These are phyloP conservation scores for Friedmanniomyces endolithicus DNA, from an alignment of 495 filamentous ascomycete genomes.

Conservation along the genomic window DNA sequence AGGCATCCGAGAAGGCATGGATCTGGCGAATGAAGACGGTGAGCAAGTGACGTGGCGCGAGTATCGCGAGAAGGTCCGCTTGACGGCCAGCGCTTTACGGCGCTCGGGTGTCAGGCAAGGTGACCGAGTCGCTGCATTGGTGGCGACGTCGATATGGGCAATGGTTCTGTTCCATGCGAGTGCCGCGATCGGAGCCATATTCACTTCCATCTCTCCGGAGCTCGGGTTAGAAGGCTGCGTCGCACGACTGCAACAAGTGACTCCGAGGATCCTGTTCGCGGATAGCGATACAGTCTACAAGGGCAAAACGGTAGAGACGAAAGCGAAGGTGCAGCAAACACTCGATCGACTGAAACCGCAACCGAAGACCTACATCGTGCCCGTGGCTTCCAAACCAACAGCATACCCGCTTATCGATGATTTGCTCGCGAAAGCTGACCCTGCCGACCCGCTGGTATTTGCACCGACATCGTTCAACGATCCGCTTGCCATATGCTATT, in stretches of 20 bases:
- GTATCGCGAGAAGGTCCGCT: conserved; percentile 45
- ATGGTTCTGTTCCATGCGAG: conserved; percentile 53
- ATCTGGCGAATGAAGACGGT: conserved; percentile 33
- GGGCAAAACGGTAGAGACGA: conserved; percentile 56
- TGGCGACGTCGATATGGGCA: conserved; percentile 61
- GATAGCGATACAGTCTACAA: conserved; percentile 73
- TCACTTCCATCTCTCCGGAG: conserved; percentile 63
- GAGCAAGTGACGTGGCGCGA: conserved; percentile 51
- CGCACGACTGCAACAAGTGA: conserved; percentile 57
- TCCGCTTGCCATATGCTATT: conserved; percentile 61
- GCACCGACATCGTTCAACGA: conserved; percentile 51
- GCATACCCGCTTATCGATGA: conserved; percentile 39
- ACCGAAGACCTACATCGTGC: conserved; percentile 49
- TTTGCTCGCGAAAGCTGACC: conserved; percentile 39
- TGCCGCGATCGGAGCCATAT: conserved; percentile 54
- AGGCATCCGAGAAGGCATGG: conserved; percentile 54
- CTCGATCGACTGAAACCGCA: conserved; percentile 45
- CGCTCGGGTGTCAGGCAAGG: conserved; percentile 50
- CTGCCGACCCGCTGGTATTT: conserved; percentile 38
- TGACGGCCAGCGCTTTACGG: conserved; percentile 48
- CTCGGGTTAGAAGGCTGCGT: conserved; percentile 46
- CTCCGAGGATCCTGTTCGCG: conserved; percentile 61
- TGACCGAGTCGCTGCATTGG: conserved; percentile 60
- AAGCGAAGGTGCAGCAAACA: conserved; percentile 55
- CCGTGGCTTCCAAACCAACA: conserved; percentile 46